phyloP scores from a whole-genome alignment of 345 rosid genomes.

The Melaleuca quinquenervia region DNA sequence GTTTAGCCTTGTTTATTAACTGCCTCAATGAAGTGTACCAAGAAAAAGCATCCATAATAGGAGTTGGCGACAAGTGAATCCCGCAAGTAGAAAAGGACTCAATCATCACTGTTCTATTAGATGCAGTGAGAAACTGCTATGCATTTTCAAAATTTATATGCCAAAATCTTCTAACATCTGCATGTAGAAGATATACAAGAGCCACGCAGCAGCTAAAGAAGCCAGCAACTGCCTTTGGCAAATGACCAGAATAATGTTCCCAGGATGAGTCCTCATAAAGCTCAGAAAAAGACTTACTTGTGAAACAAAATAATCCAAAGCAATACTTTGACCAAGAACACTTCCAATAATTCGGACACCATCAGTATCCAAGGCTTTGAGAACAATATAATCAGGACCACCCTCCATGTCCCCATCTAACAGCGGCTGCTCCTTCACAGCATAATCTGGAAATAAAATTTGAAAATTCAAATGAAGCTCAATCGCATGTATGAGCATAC shows the following conservation, averaged over 20 bases:
- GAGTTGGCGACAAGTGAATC: not conserved
- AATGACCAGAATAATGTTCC: not conserved
- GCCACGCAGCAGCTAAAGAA: not conserved
- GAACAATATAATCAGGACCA: slow-evolving; percentile 68
- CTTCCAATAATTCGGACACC: slow-evolving; percentile 84
- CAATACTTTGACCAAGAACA: slow-evolving; percentile 93
- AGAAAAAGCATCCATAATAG: not conserved
- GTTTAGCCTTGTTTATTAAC: not conserved
- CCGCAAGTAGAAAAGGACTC: not conserved
- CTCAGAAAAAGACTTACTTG: slow-evolving; percentile 37
- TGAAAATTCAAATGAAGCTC: not conserved
- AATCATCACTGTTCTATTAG: not conserved
- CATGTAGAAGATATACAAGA: not conserved
- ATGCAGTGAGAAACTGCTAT: not conserved
- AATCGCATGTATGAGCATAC: not conserved
- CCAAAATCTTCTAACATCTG: not conserved
- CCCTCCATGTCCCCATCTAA: slow-evolving; percentile 72
- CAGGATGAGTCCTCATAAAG: not conserved
- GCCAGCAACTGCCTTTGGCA: not conserved
- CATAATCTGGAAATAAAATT: slow-evolving; percentile 41
- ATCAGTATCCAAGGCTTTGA: slow-evolving; percentile 69
- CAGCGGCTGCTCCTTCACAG: slow-evolving; percentile 73
- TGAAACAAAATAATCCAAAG: slow-evolving; percentile 86
- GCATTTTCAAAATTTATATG: not conserved
- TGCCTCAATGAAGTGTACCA: not conserved